Percentiles rank a stretch among this genome's conserved stretches.
Conservation (phyloP, 1,284 basidiomycete species). For the Meira nashicola region DNA sequence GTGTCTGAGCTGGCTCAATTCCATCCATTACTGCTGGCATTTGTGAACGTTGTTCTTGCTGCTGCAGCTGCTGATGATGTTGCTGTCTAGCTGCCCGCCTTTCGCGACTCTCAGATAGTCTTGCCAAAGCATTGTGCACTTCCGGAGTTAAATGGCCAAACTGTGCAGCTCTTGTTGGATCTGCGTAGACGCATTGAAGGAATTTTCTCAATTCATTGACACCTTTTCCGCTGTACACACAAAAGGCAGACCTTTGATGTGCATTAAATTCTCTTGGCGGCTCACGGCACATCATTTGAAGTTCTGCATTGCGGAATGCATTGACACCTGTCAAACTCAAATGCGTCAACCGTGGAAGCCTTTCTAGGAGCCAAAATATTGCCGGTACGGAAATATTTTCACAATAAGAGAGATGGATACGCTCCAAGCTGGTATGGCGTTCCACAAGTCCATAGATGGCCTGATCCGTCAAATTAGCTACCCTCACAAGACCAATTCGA, state of each 20-base stretch:
- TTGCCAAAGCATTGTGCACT: constrained; percentile 17
- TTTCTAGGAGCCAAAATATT: constrained; percentile 81
- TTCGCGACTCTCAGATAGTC: neutral
- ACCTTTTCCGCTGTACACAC: constrained; percentile 91
- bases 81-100: neutral
- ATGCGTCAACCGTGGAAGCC: constrained; percentile 83
- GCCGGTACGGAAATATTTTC: constrained; percentile 89
- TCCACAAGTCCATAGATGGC: constrained; percentile 78
- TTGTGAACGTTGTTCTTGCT: neutral
- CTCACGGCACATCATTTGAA: constrained; percentile 83
- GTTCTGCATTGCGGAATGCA: constrained; percentile 75
- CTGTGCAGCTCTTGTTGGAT: constrained; percentile 24
- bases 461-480: constrained; percentile 83
- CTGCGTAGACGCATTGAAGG: constrained; percentile 32
- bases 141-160: constrained; percentile 32
- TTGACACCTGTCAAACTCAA: constrained; percentile 93
- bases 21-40: constrained; percentile 27
- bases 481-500: constrained; percentile 88
- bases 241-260: constrained; percentile 86
- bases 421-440: constrained; percentile 70
- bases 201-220: constrained; percentile 74
- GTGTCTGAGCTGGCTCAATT: neutral
- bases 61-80: neutral
- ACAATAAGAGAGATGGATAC: constrained; percentile 95
- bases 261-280: constrained; percentile 87